phyloP scores from a whole-genome alignment of 768 basidiomycete genomes.

The Tulasnella sp. region DNA sequence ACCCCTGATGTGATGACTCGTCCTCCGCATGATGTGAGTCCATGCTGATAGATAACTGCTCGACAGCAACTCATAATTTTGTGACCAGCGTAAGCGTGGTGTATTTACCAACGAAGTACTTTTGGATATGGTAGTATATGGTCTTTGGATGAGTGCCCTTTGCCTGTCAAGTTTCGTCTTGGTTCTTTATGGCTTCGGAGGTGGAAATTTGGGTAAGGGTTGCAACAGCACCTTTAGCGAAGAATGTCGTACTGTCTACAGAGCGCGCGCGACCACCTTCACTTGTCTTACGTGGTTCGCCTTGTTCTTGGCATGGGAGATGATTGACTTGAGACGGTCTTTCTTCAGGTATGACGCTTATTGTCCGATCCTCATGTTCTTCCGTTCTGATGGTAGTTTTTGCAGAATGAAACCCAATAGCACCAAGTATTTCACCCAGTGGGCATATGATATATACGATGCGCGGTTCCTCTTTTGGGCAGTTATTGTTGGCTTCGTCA shows the following conservation, averaged over 20 bases:
- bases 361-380: background rate
- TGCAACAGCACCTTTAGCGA: constrained; percentile 25
- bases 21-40: constrained; percentile 29
- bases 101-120: constrained; percentile 29
- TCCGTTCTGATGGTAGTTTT: background rate
- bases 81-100: constrained; percentile 26
- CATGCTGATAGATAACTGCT: too few species aligned
- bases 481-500: constrained; percentile 24
- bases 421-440: constrained; percentile 24
- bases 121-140: constrained; percentile 28
- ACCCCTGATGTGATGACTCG: constrained; percentile 38
- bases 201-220: constrained; percentile 23
- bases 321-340: constrained; percentile 20
- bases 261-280: constrained; percentile 29
- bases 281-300: constrained; percentile 21
- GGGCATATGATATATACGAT: constrained; percentile 24
- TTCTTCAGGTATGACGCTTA: constrained; percentile 24
- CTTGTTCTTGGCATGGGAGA: constrained; percentile 21
- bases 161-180: constrained; percentile 27
- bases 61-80: too few species aligned
- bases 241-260: constrained; percentile 28
- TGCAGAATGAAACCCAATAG: constrained; percentile 24
- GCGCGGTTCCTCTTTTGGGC: constrained; percentile 28
- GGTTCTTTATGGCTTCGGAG: constrained; percentile 26
- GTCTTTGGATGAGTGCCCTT: constrained; percentile 26